These are phyloP conservation scores for Xylaria flabelliformis DNA, from an alignment of 495 filamentous ascomycete genomes.

Conservation along the genomic window DNA sequence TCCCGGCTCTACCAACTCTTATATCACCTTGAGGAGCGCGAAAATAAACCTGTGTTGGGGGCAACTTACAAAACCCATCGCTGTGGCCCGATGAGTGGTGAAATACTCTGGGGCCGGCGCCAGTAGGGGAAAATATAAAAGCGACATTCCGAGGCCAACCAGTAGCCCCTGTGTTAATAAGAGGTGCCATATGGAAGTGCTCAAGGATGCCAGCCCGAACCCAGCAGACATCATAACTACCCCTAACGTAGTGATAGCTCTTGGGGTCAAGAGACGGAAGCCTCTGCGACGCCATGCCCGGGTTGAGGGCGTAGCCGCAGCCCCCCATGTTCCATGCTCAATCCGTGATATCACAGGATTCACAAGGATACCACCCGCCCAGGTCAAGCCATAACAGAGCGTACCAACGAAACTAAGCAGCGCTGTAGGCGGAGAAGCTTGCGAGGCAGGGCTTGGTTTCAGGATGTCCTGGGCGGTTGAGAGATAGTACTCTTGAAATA, in stretches of 20 bases:
- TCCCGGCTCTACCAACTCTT: not conserved
- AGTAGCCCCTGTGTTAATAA: slow-evolving; percentile 57
- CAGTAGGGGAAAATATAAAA: slow-evolving; percentile 57
- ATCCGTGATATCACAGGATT: slow-evolving; percentile 55
- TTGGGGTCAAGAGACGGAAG: slow-evolving; percentile 34
- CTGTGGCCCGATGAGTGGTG: slow-evolving; percentile 53
- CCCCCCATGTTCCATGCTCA: slow-evolving; percentile 40
- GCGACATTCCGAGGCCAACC: slow-evolving; percentile 54
- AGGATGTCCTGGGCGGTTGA: slow-evolving; percentile 49
- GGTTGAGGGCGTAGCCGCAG: slow-evolving; percentile 27
- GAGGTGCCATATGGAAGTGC: slow-evolving; percentile 52
- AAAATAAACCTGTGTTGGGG: not conserved
- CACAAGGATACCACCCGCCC: slow-evolving; percentile 56
- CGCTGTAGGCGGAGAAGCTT: slow-evolving; percentile 44
- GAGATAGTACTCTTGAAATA: slow-evolving; percentile 58
- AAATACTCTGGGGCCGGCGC: slow-evolving; percentile 57
- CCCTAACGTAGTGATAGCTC: slow-evolving; percentile 43
- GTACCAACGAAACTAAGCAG: slow-evolving; percentile 59
- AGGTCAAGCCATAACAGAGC: slow-evolving; percentile 55
- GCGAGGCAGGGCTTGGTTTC: slow-evolving; percentile 36
- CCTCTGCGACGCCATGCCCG: slow-evolving; percentile 36
- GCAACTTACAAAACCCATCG: slow-evolving; percentile 53
- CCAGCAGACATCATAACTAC: slow-evolving; percentile 46
- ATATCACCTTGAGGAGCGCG: not conserved
- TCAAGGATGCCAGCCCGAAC: slow-evolving; percentile 46